Evolutionary conservation across 1,284 basidiomycete genomes (phyloP), one percentile per base, ranked within the genome.

Genomic region (Cystobasidium sp.): DNA sequence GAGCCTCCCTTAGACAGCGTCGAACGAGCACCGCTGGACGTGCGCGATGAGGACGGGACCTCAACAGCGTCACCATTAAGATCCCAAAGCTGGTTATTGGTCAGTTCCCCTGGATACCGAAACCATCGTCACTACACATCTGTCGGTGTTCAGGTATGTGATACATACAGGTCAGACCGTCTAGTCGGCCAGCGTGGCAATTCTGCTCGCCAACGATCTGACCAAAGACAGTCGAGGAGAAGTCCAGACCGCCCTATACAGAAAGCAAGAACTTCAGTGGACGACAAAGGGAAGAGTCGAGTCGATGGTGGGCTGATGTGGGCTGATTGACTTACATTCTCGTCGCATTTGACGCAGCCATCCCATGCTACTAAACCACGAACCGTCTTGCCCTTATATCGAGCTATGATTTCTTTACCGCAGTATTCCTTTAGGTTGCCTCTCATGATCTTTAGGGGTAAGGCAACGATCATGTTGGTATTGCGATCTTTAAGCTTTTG

Each of bases 201-300:
- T 63, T 64, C 31, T 44, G 20, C 22, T 63, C 61, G 20, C 69
- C 69, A 24, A 71, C 58, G n/a, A 64, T 20, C 43, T 71, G 22
- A 12, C 56, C 69, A 52, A 64, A 64, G 37, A 55, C 49, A 8
- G 69, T 63, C 31, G 69, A 64, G 43, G 59, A 55, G 41, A 64
- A 63, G 58, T 71, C 69, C 31, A 70, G 68, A 31, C 68, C 68
- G 41, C 39, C 49, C 58, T 62, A 24, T 59, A 20, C n/a, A 49
- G 12, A 49, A 49, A 49, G 2, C 14, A 49, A 49, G 46, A 49
- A n/a, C 53, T 10, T 22, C 24, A 56, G 24, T 37, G 24, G 14
- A 49, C 12, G 12, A 49, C 12, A n/a, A 49, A 14, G 46, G 46
- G 46, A 12, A n/a, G n/a, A 12, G 46, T 14, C 46, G 12, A 49